Evolutionary conservation across 108 stramenopile species (phyloP), one percentile per base, ranked within the genome.

Genomic region (Nitzschia inconspicua): DNA sequence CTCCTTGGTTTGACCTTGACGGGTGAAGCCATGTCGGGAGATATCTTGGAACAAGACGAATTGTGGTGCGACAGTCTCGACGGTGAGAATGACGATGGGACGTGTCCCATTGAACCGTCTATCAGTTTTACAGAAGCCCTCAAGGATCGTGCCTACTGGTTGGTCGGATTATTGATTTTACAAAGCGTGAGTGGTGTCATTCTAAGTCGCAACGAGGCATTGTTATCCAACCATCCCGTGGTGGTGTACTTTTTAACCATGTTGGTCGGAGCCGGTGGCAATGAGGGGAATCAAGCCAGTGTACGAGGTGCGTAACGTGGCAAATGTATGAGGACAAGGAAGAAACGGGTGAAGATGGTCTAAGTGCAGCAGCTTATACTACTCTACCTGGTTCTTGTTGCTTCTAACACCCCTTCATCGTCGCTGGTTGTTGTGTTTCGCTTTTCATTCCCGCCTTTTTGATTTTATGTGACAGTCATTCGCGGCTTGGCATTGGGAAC

Each of bases 181-280:
- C 95, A 96, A 71, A 83, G 80, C 2, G 70, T 86, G 47, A 84
- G 84, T n/a, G 83, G 84, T 23, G 92, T 94, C 60, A 94, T 96
- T 48, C 67, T 96, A 30, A 60, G 71, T 32, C 61, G 82, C 42
- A 92, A 94, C 58, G 83, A 96, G 67, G 47, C 58, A 23, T 70
- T 94, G 49, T 69, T 96, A 31, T 72, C 88, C 57, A 53, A 66
- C n/a, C 92, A 94, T 59, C 59, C 78, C 44, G 84, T 93, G 14
- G 90, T 96, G 64, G 86, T 94, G 0, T 86, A 85, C 47, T 96
- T 94, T 60, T 66, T 96, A 2, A 94, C 82, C 65, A 96, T 96
- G 95, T 70, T 96, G 32, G 91, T 96, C 20, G 95, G 95, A 19
- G 89, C 91, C 14, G 91, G 91, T 4, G 91, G 95, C 0, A 95